Evolutionary conservation across 768 basidiomycete species (phyloP).

Genomic region (Lyophyllum atratum): DNA sequence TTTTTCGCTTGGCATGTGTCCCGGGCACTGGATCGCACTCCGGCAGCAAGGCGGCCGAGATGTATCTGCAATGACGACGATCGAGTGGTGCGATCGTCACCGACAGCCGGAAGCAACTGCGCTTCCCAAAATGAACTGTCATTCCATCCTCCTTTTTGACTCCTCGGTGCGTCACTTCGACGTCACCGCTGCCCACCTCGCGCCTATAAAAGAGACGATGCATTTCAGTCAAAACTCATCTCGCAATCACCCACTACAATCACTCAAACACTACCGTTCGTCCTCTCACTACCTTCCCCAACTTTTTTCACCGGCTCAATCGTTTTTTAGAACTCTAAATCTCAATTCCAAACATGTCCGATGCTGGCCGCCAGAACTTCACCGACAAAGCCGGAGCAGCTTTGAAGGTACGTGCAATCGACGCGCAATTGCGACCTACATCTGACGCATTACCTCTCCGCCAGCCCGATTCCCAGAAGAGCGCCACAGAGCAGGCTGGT

Average conservation of each 20-base stretch:
- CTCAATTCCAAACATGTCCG: conserved; percentile 43
- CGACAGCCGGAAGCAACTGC: neutral
- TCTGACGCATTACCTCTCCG: conserved; percentile 2
- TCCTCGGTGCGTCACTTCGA: neutral
- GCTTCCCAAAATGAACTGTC: neutral
- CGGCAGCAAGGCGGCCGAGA: too few relatives aligned
- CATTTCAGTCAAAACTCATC: neutral
- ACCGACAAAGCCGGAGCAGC: conserved; percentile 56
- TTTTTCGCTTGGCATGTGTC: too few relatives aligned
- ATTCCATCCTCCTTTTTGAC: neutral
- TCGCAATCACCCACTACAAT: neutral
- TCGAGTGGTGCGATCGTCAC: neutral
- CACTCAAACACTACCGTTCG: neutral
- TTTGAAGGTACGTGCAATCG: conserved; percentile 41
- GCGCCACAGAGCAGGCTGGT: conserved; percentile 48
- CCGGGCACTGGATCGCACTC: too few relatives aligned
- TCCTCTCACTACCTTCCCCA: too few relatives aligned
- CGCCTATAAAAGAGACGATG: neutral
- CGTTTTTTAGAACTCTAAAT: neutral
- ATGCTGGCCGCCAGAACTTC: conserved; percentile 56
- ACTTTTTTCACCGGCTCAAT: neutral
- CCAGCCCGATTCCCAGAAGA: conserved; percentile 63
- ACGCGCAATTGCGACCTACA: too few relatives aligned
- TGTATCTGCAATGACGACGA: too few relatives aligned
- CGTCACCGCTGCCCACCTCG: neutral